These are phyloP conservation scores for Fusarium torreyae DNA, from an alignment of 2,329 filamentous ascomycete genomes.

Conservation along the genomic window DNA sequence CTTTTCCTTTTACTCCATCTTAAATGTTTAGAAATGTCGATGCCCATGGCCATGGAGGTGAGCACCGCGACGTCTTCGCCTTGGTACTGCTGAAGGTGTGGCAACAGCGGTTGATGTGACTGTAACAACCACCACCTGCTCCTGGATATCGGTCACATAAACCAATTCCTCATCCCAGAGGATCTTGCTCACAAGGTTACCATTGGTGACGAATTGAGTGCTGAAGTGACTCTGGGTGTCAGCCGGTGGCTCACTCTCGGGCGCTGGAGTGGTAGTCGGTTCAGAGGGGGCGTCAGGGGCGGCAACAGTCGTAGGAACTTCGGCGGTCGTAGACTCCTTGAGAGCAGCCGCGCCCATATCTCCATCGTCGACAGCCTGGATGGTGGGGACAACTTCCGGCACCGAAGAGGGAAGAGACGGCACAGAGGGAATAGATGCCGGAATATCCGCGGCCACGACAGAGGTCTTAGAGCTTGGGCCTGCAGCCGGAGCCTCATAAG, in stretches of 20 bases:
- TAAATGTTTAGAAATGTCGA: slow-evolving; percentile 45
- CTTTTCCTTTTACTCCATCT: slow-evolving; percentile 22
- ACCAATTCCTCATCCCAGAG: slow-evolving; percentile 70
- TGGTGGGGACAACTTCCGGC: slow-evolving; percentile 22
- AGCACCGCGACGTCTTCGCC: slow-evolving; percentile 50
- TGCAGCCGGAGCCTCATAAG: slow-evolving; percentile 38
- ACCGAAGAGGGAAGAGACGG: slow-evolving; percentile 21
- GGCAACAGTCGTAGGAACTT: slow-evolving; percentile 14
- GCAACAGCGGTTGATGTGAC: slow-evolving; percentile 51
- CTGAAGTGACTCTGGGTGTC: slow-evolving; percentile 59
- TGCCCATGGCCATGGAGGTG: slow-evolving; percentile 58
- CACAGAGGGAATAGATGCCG: slow-evolving; percentile 18
- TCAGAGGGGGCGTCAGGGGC: not conserved
- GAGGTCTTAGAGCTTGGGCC: slow-evolving; percentile 27
- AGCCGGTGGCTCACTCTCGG: slow-evolving; percentile 44
- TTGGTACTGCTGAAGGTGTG: slow-evolving; percentile 30
- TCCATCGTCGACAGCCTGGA: slow-evolving; percentile 22
- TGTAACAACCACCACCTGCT: slow-evolving; percentile 60
- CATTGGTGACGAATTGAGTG: slow-evolving; percentile 68
- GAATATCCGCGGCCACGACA: slow-evolving; percentile 18
- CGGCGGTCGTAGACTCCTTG: slow-evolving; percentile 27
- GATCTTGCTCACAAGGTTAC: slow-evolving; percentile 68
- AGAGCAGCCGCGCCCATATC: slow-evolving; percentile 25
- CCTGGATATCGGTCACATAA: slow-evolving; percentile 64
- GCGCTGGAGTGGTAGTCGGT: slow-evolving; percentile 48